phyloP scores from a whole-genome alignment of 2,329 filamentous ascomycete genomes.

The Trichoderma asperellum region DNA sequence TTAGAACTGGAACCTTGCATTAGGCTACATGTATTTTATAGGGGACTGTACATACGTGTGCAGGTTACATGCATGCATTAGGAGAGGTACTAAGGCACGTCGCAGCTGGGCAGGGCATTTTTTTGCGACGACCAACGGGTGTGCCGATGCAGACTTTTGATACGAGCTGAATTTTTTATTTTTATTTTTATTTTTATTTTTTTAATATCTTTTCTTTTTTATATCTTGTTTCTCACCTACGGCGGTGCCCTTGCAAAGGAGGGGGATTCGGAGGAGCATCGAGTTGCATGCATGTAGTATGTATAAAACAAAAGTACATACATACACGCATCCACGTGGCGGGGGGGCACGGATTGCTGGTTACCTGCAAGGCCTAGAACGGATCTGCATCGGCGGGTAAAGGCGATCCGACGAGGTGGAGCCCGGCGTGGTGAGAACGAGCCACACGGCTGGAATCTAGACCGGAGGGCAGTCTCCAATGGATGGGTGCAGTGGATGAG shows the following conservation, averaged over 20 bases:
- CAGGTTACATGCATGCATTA: not conserved
- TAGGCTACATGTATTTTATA: not conserved
- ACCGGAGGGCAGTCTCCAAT: conserved; percentile 13
- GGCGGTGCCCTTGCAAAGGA: too few relatives aligned
- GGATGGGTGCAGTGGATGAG: too few relatives aligned
- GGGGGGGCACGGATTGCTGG: not conserved
- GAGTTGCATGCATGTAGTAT: too few relatives aligned
- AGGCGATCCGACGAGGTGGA: conserved; percentile 24
- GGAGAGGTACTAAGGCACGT: not conserved
- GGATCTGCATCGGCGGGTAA: conserved; percentile 26
- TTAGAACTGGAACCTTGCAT: too few relatives aligned
- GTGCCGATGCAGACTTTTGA: conserved; percentile 1
- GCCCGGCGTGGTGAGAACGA: conserved; percentile 6
- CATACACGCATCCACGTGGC: not conserved
- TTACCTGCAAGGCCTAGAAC: conserved; percentile 13
- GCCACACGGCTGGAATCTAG: not conserved
- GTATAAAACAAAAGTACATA: too few relatives aligned
- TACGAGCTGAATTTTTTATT: not conserved
- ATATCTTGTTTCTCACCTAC: too few relatives aligned
- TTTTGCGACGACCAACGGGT: not conserved
- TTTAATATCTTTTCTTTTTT: not conserved
- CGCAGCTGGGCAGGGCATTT: conserved; percentile 4
- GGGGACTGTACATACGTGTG: too few relatives aligned
- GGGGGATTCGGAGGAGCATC: not conserved
- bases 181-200: not conserved